These are phyloP conservation scores for Tulasnella sp. DNA, from an alignment of 768 basidiomycete species.

Conservation along the genomic window DNA sequence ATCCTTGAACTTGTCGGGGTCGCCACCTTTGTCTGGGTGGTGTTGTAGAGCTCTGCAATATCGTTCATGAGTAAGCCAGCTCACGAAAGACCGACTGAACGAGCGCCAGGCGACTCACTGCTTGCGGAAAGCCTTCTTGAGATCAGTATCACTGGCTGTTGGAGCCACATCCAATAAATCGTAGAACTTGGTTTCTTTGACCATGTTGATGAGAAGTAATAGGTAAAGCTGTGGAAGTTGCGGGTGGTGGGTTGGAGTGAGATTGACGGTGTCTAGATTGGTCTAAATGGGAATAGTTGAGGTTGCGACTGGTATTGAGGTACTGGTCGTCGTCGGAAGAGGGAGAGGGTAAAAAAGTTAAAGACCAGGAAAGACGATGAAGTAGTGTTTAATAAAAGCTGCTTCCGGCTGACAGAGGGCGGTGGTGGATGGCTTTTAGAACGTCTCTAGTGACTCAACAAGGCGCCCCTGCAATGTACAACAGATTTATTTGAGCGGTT, in stretches of 20 bases:
- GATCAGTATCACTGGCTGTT: constrained; percentile 69
- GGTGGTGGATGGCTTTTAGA: neutral
- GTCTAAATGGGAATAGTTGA: constrained; percentile 8
- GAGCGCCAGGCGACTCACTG: constrained; percentile 44
- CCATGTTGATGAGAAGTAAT: constrained; percentile 39
- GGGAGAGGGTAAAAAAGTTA: neutral
- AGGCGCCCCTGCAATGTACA: too few relatives aligned
- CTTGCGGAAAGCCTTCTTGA: constrained; percentile 95
- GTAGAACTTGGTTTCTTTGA: constrained; percentile 72
- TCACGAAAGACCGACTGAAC: too few relatives aligned
- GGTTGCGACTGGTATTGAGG: neutral
- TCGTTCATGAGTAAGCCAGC: neutral
- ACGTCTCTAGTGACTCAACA: too few relatives aligned
- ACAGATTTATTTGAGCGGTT: too few relatives aligned
- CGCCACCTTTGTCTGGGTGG: constrained; percentile 92
- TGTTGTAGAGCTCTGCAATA: constrained; percentile 61
- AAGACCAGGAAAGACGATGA: neutral
- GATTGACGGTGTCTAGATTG: neutral
- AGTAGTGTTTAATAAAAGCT: neutral
- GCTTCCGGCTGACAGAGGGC: neutral
- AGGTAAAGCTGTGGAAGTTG: neutral
- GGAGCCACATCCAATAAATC: constrained; percentile 83
- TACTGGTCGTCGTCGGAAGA: neutral
- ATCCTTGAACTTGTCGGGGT: constrained; percentile 95
- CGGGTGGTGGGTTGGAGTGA: neutral